Evolutionary conservation across 1,284 basidiomycete genomes (phyloP), one percentile per base, ranked within the genome.

Genomic region (Vanrija pseudolonga): DNA sequence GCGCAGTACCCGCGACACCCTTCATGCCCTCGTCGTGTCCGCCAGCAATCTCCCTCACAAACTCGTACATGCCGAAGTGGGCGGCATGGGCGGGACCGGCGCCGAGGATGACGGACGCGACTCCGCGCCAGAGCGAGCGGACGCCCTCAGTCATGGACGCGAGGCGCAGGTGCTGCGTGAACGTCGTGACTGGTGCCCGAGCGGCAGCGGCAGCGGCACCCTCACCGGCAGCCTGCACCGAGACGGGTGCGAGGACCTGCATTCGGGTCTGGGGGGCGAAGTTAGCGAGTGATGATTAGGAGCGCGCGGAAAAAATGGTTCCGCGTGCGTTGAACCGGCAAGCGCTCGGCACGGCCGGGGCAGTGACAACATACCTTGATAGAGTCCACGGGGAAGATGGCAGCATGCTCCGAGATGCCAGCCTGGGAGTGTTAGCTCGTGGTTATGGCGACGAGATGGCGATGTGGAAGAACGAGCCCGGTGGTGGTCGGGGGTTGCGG

Each of bases 21-120:
- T 59, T 56, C 69, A 71, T 67, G 23, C 76, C 76, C 44, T 75
- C 74, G 11, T 65, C 64, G 44, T 68, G 53, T 3, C 94, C 95
- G 20, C 95, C 96, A 45, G 85, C 87, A 24, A 93, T 76, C 69
- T 98, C 95, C 77, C 98, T 95, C 41, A 97, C 85, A 17, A 89
- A 85, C 77, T 99, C 96, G 74, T 98, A 90, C 55, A 87, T 89
- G 40, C 95, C 96, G 75, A 98, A 99, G 77, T 99, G 95, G 39
- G 98, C 88, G 6, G 96, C 96, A 71, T 99, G 96, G 5, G 96
- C 96, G 18, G 96, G 96, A 23, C 96, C 96, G 7, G 96, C 96
- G 54, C 96, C 96, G 62, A 97, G 79, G 65, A 96, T 93, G 36
- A 98, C 95, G n/a, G 90, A 94, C 28, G 89, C 90, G 42, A 99